These are phyloP conservation scores for Epichloe glyceriae DNA, from an alignment of 2,329 filamentous ascomycete species.

Conservation along the genomic window DNA sequence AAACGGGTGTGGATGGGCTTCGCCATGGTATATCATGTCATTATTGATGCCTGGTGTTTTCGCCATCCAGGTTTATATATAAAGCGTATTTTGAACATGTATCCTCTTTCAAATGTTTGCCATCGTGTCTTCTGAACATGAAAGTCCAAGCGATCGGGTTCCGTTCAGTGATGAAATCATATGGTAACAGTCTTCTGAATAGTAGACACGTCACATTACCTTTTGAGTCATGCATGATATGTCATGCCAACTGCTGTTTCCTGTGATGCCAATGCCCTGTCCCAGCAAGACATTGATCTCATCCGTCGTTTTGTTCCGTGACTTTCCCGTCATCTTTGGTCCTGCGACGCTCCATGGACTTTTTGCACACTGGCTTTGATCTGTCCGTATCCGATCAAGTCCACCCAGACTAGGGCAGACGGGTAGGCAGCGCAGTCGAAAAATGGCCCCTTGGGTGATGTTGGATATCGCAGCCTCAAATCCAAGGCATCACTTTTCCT, in stretches of 20 bases:
- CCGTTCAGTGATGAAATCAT: no score
- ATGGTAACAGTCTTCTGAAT: no score
- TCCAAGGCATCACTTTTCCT: no score
- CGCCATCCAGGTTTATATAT: no score
- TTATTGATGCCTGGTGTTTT: neutral
- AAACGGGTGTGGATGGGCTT: neutral
- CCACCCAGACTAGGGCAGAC: slow-evolving; percentile 46
- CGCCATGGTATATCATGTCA: neutral
- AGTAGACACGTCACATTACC: no score
- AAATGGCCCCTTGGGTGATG: slow-evolving; percentile 33
- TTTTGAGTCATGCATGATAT: no score
- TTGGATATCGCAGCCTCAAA: slow-evolving; percentile 42
- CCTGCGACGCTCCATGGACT: slow-evolving; percentile 25
- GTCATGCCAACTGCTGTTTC: neutral
- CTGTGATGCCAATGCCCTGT: slow-evolving; percentile 10
- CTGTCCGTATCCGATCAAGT: slow-evolving; percentile 38
- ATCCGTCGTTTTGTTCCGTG: slow-evolving; percentile 44
- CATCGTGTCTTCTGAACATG: no score
- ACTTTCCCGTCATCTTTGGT: slow-evolving; percentile 22
- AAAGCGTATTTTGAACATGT: neutral
- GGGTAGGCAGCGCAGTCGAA: slow-evolving; percentile 48
- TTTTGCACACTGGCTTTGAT: slow-evolving; percentile 32
- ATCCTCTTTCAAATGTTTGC: neutral
- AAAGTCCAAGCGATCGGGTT: no score
- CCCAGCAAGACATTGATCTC: slow-evolving; percentile 46